A percentile compares a stretch with the other conserved stretches of the same genome.
Evolutionary conservation across 2,329 filamentous ascomycete species (phyloP).

Genomic region (Aspergillus viridinutans): DNA sequence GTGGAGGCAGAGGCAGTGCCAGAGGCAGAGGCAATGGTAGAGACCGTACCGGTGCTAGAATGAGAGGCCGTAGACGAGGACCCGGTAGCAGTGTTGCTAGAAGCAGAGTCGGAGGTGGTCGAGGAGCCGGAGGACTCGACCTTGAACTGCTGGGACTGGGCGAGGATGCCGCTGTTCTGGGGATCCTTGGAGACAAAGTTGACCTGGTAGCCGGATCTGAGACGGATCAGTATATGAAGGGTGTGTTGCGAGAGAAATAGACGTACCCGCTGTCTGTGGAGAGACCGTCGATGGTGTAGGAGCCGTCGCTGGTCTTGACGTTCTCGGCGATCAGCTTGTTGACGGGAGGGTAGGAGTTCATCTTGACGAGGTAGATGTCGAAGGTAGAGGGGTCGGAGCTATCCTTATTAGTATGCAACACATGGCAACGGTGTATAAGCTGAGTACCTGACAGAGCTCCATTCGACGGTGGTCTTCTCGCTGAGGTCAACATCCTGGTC

Average conservation of each 20-base stretch:
- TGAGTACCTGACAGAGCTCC: constrained; percentile 35
- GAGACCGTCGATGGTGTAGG: constrained; percentile 31
- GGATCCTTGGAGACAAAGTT: constrained; percentile 35
- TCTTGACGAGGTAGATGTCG: constrained; percentile 42
- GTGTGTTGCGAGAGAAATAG: neutral
- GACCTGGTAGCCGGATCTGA: constrained; percentile 39
- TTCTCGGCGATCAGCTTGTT: constrained; percentile 29
- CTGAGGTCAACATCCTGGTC: constrained; percentile 35
- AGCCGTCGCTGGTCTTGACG: constrained; percentile 32
- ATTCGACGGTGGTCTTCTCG: constrained; percentile 35
- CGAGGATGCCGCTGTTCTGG: constrained; percentile 38
- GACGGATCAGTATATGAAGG: neutral
- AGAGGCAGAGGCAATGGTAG: constrained; percentile 5
- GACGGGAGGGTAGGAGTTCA: constrained; percentile 32
- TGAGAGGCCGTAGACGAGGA: constrained; percentile 12
- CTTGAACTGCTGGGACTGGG: constrained; percentile 37
- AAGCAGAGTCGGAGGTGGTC: constrained; percentile 10
- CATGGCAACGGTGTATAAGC: neutral
- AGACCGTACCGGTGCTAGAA: constrained; percentile 1
- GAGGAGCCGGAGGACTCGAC: constrained; percentile 18
- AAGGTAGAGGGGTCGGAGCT: constrained; percentile 41
- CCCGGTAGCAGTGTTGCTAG: constrained; percentile 3
- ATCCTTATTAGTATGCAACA: neutral
- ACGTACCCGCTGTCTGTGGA: constrained; percentile 22
- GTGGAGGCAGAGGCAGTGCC: constrained; percentile 4